Evolutionary conservation across 345 rosid species (phyloP), one percentile per base, ranked within the genome.

Genomic region (Toxicodendron radicans): DNA sequence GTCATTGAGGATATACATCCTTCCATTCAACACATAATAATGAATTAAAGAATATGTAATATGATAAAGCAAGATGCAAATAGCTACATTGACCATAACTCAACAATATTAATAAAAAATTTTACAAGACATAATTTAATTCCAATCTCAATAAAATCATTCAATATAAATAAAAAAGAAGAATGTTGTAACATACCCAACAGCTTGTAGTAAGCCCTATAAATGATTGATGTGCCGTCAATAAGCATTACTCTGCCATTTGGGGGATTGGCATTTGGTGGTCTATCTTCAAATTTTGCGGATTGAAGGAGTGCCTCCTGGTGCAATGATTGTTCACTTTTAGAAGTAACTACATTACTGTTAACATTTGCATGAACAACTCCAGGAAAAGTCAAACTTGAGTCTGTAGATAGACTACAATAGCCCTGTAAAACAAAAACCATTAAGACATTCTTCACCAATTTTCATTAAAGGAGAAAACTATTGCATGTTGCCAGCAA

Each of bases 131-230:
- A 60, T 13, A 3, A 27, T 59, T 20, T 10, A 61, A 45, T 12
- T 45, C 38, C 30, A 11, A 58, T 14, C 17, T 20, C 48, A 20
- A 20, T 20, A 54, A 56, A 49, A 17, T 35, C 43, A 61, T 62
- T 62, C 53, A 5, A 58, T 21, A 65, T 16, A 51, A 73, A 33
- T 18, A 14, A 30, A 30, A 67, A 52, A 43, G 5, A 24, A 45
- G 30, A 68, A 21, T n/a, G 24, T 12, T 13, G 67, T 8, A 23
- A 27, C 73, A 72, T 85, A 95, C 99, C 98, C 81, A 95, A 79
- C 75, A 93, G 94, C 92, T 95, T 95, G 89, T 82, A 93, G 85
- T 95, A 95, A 69, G 97, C 92, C 86, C 99, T 84, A 80, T 93
- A 95, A 24, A 95, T 91, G 82, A 95, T 73, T 33, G 99, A 87